Base-by-base conservation (phyloP, 202 grass and related monocot genomes). In the Sporobolus alterniflorus region DNA sequence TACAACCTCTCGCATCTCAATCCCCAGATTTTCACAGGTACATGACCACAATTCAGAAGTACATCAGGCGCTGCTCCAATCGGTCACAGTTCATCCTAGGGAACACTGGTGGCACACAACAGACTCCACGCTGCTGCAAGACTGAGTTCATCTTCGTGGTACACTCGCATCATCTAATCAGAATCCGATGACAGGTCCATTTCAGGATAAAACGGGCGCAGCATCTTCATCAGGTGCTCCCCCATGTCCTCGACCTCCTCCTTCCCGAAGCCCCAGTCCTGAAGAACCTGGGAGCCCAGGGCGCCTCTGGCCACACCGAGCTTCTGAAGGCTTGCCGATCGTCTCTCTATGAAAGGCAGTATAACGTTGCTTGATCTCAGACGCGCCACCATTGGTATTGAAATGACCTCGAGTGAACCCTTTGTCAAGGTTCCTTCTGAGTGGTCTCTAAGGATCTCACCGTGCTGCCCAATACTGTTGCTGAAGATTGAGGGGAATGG, bases 181-280 rank as follows among this genome's bases (percentile, higher is more conserved):
- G 88, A 99, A 56, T 96, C 93, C 8, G 96, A 99, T 1, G 89
- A 59, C 7, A 86, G 77, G 0, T 87, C 83, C 2, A 73, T 85
- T 0, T 84, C 64, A 7, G 93, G 76, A 52, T 90, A 44, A 64
- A 99, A 94, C 11, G 65, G 59, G 0, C 22, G 79, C 83, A 94
- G 71, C 91, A 96, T 59, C 89, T 89, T 99, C 0, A 85, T 78
- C 11, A 99, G 71, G 69, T 91, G 76, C 67, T 99, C 93, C 0
- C 81, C 85, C 87, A 99, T 94, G 46, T 96, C 93, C 67, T 94
- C 81, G 1, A 96, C 78, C 77, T 98, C 93, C 5, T 99, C 96
- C 79, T 76, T 92, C 36, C 56, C 96, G n/a, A 96, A 99, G 30
- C 96, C 96, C 93, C 96, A 99, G 64, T 87, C 83, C 0, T 21